Evolutionary conservation across 192 early-diverging fungal genomes (phyloP), one percentile per base, ranked within the genome.

Genomic region (Podila horticola): DNA sequence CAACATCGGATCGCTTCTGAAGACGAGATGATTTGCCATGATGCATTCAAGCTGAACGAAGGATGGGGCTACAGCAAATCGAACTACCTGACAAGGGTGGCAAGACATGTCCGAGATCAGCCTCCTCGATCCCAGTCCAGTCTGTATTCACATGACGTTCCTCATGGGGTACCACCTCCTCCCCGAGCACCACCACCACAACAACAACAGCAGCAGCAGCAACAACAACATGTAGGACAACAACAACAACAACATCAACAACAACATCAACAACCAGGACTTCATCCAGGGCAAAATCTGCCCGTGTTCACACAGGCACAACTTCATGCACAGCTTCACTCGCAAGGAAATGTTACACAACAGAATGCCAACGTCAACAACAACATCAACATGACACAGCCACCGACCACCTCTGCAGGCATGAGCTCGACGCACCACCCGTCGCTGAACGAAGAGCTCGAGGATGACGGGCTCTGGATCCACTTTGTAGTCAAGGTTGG

Each of bases 401-500:
- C 59, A 33, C 59, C 30, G 26, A 28, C 17, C 17, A 19, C 26
- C 9, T 31, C 30, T 15, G 10, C 59, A 4, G 30, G 5, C 26
- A 15, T 30, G 22, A 33, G 3, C 17, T 19, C 26, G 29, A 5
- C 13, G 9, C 28, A 61, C 26, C 24, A 61, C 59, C 24, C 24
- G 17, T 4, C 68, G 2, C 31, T 33, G n/a, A 45, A 41, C 24
- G 76, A 69, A 10, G 77, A 81, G 8, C 26, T 33, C 3, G 71
- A 81, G 55, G 77, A 81, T 61, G 77, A 81, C 33, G 77, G 77
- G 2, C 71, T 81, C 1, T 81, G 77, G 77, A 69, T 81, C 62
- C 71, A 81, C 33, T 81, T 81, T 81, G 77, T 81, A 24, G 77
- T 81, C 38, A 81, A 81, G 58, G 71, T 81, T 13, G 77, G 77